Percentiles rank a stretch among this genome's conserved stretches.
These are phyloP conservation scores for Singerocomus rubriflavus DNA, from an alignment of 1,284 basidiomycete genomes.

Conservation along the genomic window DNA sequence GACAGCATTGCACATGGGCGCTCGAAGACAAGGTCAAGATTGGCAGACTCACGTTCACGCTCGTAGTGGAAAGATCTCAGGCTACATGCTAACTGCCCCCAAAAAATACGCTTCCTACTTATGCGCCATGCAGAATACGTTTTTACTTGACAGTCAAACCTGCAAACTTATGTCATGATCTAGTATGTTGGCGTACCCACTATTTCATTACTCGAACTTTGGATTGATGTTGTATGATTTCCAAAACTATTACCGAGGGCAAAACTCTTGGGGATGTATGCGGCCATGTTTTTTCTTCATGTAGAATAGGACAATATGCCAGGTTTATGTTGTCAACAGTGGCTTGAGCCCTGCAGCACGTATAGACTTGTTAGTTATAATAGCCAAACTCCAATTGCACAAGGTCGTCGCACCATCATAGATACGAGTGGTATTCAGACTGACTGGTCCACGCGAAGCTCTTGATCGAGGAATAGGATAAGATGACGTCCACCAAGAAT, in stretches of 20 bases:
- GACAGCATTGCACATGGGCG: not conserved
- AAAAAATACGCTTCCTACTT: too few species aligned
- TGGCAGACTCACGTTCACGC: conserved; percentile 8
- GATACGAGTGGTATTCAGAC: not conserved
- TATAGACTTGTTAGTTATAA: not conserved
- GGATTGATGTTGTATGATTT: not conserved
- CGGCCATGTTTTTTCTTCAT: too few species aligned
- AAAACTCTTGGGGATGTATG: not conserved
- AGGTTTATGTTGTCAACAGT: not conserved
- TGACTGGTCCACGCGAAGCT: not conserved
- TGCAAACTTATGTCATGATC: not conserved
- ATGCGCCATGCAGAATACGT: not conserved
- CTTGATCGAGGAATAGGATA: not conserved
- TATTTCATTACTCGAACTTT: not conserved
- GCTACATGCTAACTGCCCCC: not conserved
- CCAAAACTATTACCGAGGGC: not conserved
- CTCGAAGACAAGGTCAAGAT: conserved; percentile 3
- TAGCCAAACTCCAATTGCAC: not conserved
- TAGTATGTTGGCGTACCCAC: not conserved
- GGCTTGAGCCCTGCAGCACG: not conserved
- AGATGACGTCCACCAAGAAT: not conserved
- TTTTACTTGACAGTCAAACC: too few species aligned
- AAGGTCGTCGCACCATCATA: not conserved
- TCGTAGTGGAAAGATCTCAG: not conserved
- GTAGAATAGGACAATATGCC: not conserved